Percentiles rank a stretch among this genome's conserved stretches.
Evolutionary conservation across 129 eudicot genomes (phyloP).

Genomic region (Pulicaria dysenterica): DNA sequence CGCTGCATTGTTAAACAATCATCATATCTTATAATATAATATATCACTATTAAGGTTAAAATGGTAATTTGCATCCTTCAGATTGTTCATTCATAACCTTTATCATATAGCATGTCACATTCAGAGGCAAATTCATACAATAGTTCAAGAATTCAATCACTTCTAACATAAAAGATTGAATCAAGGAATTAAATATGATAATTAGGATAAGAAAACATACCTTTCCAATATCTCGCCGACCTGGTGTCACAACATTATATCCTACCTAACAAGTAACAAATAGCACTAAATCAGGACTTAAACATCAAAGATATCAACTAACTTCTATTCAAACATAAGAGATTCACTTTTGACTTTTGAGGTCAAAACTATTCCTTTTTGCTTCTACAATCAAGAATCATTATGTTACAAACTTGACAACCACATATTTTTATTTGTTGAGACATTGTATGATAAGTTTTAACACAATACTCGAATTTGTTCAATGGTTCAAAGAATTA

Average conservation of each 20-base stretch:
- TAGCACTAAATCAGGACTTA: constrained; percentile 25
- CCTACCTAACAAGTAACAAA: constrained; percentile 70
- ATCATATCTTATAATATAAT: no score
- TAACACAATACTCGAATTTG: background rate
- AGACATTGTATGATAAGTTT: constrained; percentile 2
- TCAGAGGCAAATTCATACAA: no score
- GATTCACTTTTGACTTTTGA: background rate
- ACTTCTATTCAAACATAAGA: background rate
- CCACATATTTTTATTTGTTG: background rate
- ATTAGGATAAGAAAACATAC: constrained; percentile 29
- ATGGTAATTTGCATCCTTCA: no score
- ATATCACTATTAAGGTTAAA: no score
- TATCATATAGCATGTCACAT: no score
- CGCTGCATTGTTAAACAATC: no score
- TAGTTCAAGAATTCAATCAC: constrained; percentile 5
- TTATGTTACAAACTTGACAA: constrained; percentile 12
- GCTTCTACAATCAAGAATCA: constrained; percentile 13
- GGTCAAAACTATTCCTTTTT: constrained; percentile 13
- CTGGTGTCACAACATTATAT: constrained; percentile 57
- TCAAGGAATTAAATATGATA: constrained; percentile 2
- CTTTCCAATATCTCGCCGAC: constrained; percentile 57
- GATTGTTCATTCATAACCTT: no score
- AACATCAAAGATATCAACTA: constrained; percentile 14
- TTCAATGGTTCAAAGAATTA: background rate
- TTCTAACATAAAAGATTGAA: background rate